Base-by-base conservation (phyloP, 495 filamentous ascomycete species). In the Chaetomidium leptoderma region DNA sequence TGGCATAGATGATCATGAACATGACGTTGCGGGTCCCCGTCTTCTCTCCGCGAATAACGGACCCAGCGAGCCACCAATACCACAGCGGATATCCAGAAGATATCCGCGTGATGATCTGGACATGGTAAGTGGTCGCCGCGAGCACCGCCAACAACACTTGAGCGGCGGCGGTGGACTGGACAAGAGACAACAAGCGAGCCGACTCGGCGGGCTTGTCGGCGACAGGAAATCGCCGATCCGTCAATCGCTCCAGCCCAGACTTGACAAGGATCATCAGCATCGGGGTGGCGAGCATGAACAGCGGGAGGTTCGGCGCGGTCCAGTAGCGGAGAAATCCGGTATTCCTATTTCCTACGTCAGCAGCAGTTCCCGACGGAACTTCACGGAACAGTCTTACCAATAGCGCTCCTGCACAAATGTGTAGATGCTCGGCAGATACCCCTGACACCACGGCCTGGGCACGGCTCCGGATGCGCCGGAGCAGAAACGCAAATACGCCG, bases 51-150 rank as follows among this genome's bases (percentile, higher is more conserved):
- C 72, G 42, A 65, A 66, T 30, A 70, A 80, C 26, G 77, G 16
- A 24, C 21, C 36, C 64, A 5, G 77, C 85, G 37, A 92, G 44
- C 77, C 85, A 93, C 83, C 88, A 88, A 67, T 96, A 91, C 90
- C 90, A 95, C 26, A 97, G 64, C 29, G 90, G 87, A 71, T 91
- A 97, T 0, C 87, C 91, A 0, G 92, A 96, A 3, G 89, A 86
- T 16, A 98, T 83, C 30, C 93, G 80, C 36, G 86, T 93, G 60
- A 97, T 86, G 56, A 97, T 95, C 70, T 98, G 93, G 13, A 96
- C 87, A 61, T 98, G 93, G 61, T 92, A 95, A 46, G 71, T 88
- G 9, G 85, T 87, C 26, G 92, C 63, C 8, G 90, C 88, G 62
- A 92, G 70, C 11, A 81, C 59, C 0, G 87, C 85, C 30, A 98